phyloP scores from a whole-genome alignment of 768 basidiomycete species.

The Russula virescens region DNA sequence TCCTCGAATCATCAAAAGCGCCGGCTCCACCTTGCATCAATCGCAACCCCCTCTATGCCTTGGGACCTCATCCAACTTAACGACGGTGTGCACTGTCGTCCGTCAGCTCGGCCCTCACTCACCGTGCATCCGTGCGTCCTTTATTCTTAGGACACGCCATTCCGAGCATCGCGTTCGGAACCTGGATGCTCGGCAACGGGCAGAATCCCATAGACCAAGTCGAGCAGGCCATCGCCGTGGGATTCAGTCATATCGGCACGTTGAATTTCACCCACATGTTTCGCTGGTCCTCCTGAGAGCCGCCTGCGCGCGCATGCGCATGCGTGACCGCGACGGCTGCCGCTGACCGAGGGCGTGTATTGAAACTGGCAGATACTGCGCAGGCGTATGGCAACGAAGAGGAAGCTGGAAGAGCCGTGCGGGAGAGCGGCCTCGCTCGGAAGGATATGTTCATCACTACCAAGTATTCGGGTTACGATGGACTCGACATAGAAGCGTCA shows the following conservation, averaged over 20 bases:
- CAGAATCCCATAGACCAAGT: constrained; percentile 48
- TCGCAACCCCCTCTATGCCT: constrained; percentile 40
- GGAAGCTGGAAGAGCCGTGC: constrained; percentile 45
- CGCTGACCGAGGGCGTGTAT: neutral
- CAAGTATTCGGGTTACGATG: constrained; percentile 51
- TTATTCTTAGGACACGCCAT: constrained; percentile 36
- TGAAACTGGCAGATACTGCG: constrained; percentile 44
- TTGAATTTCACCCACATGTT: constrained; percentile 19
- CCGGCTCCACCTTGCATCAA: neutral
- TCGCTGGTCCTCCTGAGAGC: too few species aligned
- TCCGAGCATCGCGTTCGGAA: constrained; percentile 57
- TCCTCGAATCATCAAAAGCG: neutral
- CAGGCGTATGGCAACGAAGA: constrained; percentile 56
- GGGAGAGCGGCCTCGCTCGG: constrained; percentile 52
- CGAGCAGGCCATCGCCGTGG: constrained; percentile 54
- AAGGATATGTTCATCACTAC: constrained; percentile 59
- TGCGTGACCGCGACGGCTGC: neutral
- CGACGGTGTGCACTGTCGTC: constrained; percentile 40
- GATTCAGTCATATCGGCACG: constrained; percentile 57
- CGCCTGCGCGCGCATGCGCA: neutral
- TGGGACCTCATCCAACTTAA: constrained; percentile 56
- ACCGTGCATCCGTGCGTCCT: neutral
- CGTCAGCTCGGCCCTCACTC: neutral
- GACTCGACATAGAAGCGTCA: constrained; percentile 48
- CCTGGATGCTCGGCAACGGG: constrained; percentile 59